These are phyloP conservation scores for Candolleomyces aberdarensis DNA, from an alignment of 768 basidiomycete species.

Conservation along the genomic window DNA sequence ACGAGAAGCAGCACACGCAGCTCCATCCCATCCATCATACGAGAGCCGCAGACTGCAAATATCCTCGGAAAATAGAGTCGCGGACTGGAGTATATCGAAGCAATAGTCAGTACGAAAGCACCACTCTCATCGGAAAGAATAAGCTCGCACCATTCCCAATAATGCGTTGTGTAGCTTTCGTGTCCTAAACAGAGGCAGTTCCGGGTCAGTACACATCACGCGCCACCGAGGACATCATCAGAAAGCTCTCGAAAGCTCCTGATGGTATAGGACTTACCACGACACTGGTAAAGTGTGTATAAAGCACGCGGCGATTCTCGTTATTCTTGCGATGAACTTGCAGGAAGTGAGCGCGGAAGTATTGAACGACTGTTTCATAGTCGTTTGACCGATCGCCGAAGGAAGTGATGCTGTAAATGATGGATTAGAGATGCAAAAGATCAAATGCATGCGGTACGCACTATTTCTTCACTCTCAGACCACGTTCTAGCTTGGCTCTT, in stretches of 20 bases:
- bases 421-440: conserved; percentile 2
- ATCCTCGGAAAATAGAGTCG: conserved; percentile 74
- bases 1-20: too few relatives aligned
- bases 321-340: conserved; percentile 80
- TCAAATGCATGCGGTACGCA: conserved; percentile 30
- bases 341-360: conserved; percentile 85
- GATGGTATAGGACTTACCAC: conserved; percentile 46
- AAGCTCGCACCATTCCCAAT: conserved; percentile 68
- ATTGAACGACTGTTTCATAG: conserved; percentile 77
- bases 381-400: conserved; percentile 80
- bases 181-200: conserved; percentile 48
- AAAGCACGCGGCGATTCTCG: conserved; percentile 75
- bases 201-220: conserved; percentile 2
- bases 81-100: conserved; percentile 42
- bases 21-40: conserved; percentile 36
- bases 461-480: conserved; percentile 78
- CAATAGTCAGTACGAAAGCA: background rate
- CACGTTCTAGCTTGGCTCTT: conserved; percentile 65
- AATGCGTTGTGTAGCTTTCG: conserved; percentile 79
- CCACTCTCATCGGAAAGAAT: background rate
- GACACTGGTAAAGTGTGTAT: conserved; percentile 79
- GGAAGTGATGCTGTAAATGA: conserved; percentile 61
- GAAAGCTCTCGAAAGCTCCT: background rate
- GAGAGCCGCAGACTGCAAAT: conserved; percentile 67
- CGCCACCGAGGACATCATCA: background rate